phyloP scores from a whole-genome alignment of 345 rosid genomes.

The Citrus glauca region DNA sequence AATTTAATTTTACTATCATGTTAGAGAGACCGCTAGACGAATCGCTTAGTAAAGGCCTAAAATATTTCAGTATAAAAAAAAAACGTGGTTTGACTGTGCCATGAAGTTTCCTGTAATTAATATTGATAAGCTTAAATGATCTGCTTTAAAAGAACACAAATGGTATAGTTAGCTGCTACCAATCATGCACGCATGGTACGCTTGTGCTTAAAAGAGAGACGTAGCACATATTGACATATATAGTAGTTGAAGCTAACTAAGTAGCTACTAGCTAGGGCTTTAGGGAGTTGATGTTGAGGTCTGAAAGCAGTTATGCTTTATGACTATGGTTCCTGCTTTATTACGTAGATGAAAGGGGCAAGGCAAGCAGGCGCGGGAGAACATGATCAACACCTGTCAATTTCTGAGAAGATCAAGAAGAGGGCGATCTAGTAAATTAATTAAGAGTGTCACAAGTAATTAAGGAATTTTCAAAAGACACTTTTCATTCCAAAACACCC shows the following conservation, averaged over 20 bases:
- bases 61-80: too few species aligned
- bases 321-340: slow-evolving; percentile 11
- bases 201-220: too few species aligned
- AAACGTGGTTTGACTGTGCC: too few species aligned
- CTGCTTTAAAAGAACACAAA: too few species aligned
- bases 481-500: neutral
- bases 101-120: too few species aligned
- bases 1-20: too few species aligned
- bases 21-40: too few species aligned
- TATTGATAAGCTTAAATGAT: too few species aligned
- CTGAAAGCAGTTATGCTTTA: neutral
- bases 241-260: neutral
- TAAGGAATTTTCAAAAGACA: neutral
- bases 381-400: neutral
- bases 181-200: too few species aligned
- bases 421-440: neutral
- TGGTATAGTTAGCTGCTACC: too few species aligned
- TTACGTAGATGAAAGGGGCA: slow-evolving; percentile 36
- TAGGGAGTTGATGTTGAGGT: neutral
- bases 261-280: neutral
- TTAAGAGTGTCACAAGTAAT: neutral
- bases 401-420: neutral
- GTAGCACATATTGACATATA: too few species aligned
- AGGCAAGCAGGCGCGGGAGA: slow-evolving; percentile 36
- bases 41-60: too few species aligned